These are phyloP conservation scores for Lactarius quietus DNA, from an alignment of 768 basidiomycete genomes.

Conservation along the genomic window DNA sequence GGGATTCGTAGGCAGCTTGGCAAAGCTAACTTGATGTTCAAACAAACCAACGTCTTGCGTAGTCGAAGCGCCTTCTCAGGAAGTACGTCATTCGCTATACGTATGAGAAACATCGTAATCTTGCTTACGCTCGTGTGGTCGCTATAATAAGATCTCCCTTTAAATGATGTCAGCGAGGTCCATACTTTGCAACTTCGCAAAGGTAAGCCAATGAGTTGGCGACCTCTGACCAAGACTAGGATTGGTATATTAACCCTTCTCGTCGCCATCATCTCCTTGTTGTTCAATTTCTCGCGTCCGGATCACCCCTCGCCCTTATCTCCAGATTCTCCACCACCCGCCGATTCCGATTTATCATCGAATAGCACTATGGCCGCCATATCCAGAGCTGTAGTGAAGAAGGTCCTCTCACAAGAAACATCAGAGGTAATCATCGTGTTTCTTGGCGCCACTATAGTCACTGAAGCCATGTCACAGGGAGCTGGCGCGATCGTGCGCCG, in stretches of 20 bases:
- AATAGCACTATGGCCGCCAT: slow-evolving; percentile 37
- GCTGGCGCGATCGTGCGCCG: slow-evolving; percentile 80
- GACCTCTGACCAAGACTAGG: not conserved
- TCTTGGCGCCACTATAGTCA: slow-evolving; percentile 9
- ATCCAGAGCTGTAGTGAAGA: slow-evolving; percentile 71
- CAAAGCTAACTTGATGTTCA: too few species aligned
- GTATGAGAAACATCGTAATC: not conserved
- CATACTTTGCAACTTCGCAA: too few species aligned
- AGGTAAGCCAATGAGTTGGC: not conserved
- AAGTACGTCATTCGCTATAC: not conserved
- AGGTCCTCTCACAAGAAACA: slow-evolving; percentile 72
- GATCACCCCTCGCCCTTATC: not conserved
- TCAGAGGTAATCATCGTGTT: slow-evolving; percentile 49
- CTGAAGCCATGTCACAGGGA: slow-evolving; percentile 44
- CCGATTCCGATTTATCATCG: not conserved
- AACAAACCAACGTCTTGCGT: too few species aligned
- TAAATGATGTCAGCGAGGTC: not conserved
- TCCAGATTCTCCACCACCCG: not conserved
- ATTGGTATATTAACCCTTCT: not conserved
- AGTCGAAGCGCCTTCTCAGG: not conserved
- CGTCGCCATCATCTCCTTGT: not conserved
- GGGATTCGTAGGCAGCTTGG: not conserved
- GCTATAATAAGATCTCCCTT: not conserved
- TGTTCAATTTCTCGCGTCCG: not conserved
- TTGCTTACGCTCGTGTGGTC: not conserved